phyloP scores from a whole-genome alignment of 371 early-diverging fungal species.

The Umbelopsis sp. region DNA sequence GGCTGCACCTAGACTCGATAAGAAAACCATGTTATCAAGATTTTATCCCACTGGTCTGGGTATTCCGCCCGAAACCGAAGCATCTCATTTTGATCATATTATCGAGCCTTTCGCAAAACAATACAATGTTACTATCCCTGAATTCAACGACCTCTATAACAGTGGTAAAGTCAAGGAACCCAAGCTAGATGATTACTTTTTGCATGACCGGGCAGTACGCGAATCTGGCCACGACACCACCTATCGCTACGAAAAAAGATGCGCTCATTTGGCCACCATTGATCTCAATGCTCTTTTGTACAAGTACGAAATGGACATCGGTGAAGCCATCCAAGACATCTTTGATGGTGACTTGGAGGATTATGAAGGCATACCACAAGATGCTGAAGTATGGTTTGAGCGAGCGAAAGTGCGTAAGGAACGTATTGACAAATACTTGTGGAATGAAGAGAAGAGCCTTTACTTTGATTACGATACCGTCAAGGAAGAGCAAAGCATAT shows the following conservation, averaged over 20 bases:
- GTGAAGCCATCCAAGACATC: constrained; percentile 64
- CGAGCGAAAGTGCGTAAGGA: constrained; percentile 58
- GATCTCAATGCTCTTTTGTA: constrained; percentile 91
- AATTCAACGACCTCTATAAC: constrained; percentile 74
- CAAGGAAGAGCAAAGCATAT: constrained; percentile 53
- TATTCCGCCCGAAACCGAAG: constrained; percentile 97
- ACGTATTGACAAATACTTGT: constrained; percentile 69
- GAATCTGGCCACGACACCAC: constrained; percentile 98
- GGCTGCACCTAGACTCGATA: constrained; percentile 77
- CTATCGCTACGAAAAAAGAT: constrained; percentile 89
- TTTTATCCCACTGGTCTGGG: constrained; percentile 90
- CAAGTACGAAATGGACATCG: constrained; percentile 95
- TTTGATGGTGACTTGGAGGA: constrained; percentile 64
- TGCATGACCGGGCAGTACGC: constrained; percentile 96
- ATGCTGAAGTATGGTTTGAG: constrained; percentile 54
- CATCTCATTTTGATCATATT: constrained; percentile 91
- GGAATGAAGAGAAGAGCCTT: constrained; percentile 61
- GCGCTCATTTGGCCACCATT: constrained; percentile 91
- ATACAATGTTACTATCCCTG: constrained; percentile 68
- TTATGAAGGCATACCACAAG: constrained; percentile 47
- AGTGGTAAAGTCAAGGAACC: constrained; percentile 71
- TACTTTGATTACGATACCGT: constrained; percentile 72
- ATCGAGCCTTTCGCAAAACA: constrained; percentile 83
- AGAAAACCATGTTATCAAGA: constrained; percentile 77
- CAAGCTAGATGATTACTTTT: constrained; percentile 91